phyloP scores from a whole-genome alignment of 257 asterid species.

The Solanum dulcamara region DNA sequence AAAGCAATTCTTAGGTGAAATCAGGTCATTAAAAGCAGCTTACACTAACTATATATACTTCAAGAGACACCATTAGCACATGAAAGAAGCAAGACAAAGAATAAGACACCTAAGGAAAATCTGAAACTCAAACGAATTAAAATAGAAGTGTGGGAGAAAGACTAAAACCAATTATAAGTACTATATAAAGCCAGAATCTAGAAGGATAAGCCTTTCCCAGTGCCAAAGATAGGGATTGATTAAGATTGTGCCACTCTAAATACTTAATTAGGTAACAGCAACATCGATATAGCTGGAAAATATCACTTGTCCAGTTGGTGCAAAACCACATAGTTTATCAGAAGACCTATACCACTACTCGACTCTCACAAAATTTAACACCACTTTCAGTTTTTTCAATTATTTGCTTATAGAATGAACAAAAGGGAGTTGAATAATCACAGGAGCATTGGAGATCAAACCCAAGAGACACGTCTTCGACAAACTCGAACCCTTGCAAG shows the following conservation, averaged over 20 bases:
- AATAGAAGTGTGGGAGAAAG: background rate
- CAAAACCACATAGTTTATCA: background rate
- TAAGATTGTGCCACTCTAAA: background rate
- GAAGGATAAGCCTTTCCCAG: background rate
- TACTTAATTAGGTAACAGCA: background rate
- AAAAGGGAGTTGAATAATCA: constrained; percentile 40
- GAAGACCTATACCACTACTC: background rate
- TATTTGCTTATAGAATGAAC: background rate
- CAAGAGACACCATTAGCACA: background rate
- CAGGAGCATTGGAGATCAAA: constrained; percentile 66
- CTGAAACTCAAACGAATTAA: background rate
- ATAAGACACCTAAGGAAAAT: background rate
- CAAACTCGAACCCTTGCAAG: constrained; percentile 61
- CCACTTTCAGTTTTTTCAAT: background rate
- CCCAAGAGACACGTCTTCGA: constrained; percentile 82
- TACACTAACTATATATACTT: background rate
- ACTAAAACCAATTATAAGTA: background rate
- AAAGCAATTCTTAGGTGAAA: background rate
- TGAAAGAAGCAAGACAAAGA: background rate
- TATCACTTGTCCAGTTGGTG: background rate
- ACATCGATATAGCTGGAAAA: background rate
- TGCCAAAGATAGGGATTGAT: background rate
- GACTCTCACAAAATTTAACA: background rate
- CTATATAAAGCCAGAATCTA: background rate
- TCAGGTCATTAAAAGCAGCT: background rate